A percentile compares a stretch with the other conserved stretches of the same genome.
Evolutionary conservation across 2,329 filamentous ascomycete genomes (phyloP).

Genomic region (Gnomoniopsis sp.): DNA sequence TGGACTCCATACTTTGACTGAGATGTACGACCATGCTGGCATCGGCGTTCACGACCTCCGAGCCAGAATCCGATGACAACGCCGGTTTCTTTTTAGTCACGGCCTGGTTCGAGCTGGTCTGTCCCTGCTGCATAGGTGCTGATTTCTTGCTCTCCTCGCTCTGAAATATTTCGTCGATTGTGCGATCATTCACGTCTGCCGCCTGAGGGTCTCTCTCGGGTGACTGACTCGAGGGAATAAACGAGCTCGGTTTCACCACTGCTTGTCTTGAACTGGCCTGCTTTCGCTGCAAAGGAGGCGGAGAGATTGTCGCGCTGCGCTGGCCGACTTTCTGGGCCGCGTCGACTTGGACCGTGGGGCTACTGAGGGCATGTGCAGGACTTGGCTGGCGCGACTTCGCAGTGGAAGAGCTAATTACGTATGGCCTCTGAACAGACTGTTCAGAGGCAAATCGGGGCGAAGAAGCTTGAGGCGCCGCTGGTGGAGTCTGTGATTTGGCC

Average conservation of each 20-base stretch:
- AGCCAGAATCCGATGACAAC: neutral
- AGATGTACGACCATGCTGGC: neutral
- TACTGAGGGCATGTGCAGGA: neutral
- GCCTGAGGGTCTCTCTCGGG: neutral
- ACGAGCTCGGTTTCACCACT: neutral
- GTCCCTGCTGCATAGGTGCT: neutral
- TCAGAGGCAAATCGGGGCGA: neutral
- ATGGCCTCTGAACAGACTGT: neutral
- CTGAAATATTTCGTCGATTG: constrained; percentile 3
- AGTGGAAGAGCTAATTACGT: neutral
- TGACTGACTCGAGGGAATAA: neutral
- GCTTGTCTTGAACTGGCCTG: neutral
- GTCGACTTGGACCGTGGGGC: neutral
- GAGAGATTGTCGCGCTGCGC: neutral
- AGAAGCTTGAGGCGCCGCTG: neutral
- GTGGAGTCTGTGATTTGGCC: neutral
- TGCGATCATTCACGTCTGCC: constrained; percentile 6
- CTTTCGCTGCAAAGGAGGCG: neutral
- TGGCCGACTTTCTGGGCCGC: neutral
- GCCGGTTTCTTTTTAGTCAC: neutral
- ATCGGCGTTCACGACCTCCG: neutral
- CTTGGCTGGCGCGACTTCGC: neutral
- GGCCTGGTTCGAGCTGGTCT: neutral
- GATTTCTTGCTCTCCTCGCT: neutral
- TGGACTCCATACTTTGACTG: neutral